phyloP scores from a whole-genome alignment of 1,139 yeast genomes.

The Waltiozyma sp. region DNA sequence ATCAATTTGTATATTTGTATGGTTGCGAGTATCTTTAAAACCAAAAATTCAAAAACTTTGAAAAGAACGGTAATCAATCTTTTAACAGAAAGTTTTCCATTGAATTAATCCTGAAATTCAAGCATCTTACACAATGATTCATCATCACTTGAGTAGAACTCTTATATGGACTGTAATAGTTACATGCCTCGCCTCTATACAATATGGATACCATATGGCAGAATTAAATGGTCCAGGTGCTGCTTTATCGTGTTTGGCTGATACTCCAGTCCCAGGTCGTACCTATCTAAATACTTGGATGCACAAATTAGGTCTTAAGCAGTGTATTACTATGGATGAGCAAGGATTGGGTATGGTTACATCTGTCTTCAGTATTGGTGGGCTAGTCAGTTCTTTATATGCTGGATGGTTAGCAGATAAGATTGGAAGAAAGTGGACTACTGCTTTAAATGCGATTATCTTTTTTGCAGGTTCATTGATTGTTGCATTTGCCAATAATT shows the following conservation, averaged over 20 bases:
- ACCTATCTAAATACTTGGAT: conserved; percentile 18
- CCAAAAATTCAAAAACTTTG: too few relatives aligned
- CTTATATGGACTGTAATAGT: conserved; percentile 26
- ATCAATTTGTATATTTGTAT: too few relatives aligned
- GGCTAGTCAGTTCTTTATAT: conserved; percentile 63
- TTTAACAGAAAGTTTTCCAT: too few relatives aligned
- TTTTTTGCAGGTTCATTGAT: conserved; percentile 60
- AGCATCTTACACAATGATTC: neutral
- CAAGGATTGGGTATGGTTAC: conserved; percentile 72
- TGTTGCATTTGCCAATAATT: conserved; percentile 41
- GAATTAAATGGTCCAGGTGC: conserved; percentile 79
- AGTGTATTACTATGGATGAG: conserved; percentile 53
- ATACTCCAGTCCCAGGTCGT: conserved; percentile 17
- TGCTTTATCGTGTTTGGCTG: conserved; percentile 38
- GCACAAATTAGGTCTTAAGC: conserved; percentile 20
- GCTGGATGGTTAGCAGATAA: conserved; percentile 63
- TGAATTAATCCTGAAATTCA: too few relatives aligned
- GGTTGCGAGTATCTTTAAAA: too few relatives aligned
- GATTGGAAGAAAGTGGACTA: conserved; percentile 52
- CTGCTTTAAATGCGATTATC: conserved; percentile 43
- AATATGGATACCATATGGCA: conserved; percentile 84
- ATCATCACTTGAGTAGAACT: conserved; percentile 3
- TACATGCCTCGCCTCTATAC: conserved; percentile 66
- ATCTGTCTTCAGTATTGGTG: conserved; percentile 79
- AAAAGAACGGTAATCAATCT: too few relatives aligned